Percentiles rank a stretch among this genome's conserved stretches.
Conservation (phyloP, 2,329 filamentous ascomycete genomes). For the Microascus cirrosus region DNA sequence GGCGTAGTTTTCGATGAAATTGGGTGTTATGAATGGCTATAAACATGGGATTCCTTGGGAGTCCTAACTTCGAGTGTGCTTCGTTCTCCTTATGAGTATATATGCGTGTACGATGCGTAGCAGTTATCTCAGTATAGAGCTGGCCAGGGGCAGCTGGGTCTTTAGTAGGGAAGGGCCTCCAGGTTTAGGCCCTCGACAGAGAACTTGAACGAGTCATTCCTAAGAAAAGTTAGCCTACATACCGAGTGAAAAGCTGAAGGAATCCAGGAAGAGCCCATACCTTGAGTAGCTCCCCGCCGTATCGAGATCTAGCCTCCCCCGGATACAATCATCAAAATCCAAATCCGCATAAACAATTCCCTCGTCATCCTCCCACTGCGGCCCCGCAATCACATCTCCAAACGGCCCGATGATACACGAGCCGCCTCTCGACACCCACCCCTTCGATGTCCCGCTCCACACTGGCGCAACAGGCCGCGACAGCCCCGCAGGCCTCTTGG, state of each 20-base stretch:
- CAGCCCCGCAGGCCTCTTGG: not conserved
- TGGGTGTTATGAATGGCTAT: not conserved
- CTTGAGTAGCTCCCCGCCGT: constrained; percentile 77
- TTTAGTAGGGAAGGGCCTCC: constrained; percentile 42
- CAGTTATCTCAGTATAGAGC: not conserved
- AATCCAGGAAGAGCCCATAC: constrained; percentile 25
- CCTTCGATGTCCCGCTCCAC: not conserved
- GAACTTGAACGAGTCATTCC: constrained; percentile 51
- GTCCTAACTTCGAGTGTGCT: not conserved
- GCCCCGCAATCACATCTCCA: constrained; percentile 69
- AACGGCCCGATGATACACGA: constrained; percentile 72
- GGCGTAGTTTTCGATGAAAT: not conserved
- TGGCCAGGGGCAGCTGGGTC: not conserved
- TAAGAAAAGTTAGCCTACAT: constrained; percentile 10
- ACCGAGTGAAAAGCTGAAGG: not conserved
- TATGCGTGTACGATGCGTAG: not conserved
- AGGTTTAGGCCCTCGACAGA: constrained; percentile 47
- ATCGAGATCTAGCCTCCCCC: constrained; percentile 73
- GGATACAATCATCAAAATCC: constrained; percentile 79
- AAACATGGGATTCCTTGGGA: not conserved
- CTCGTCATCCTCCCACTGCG: constrained; percentile 70
- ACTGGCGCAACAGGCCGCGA: not conserved
- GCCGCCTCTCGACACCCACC: constrained; percentile 61
- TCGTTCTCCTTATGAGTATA: not conserved
- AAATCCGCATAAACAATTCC: constrained; percentile 61